These are phyloP conservation scores for Globisporangium sylvaticum DNA, from an alignment of 352 stramenopile genomes.

Conservation along the genomic window DNA sequence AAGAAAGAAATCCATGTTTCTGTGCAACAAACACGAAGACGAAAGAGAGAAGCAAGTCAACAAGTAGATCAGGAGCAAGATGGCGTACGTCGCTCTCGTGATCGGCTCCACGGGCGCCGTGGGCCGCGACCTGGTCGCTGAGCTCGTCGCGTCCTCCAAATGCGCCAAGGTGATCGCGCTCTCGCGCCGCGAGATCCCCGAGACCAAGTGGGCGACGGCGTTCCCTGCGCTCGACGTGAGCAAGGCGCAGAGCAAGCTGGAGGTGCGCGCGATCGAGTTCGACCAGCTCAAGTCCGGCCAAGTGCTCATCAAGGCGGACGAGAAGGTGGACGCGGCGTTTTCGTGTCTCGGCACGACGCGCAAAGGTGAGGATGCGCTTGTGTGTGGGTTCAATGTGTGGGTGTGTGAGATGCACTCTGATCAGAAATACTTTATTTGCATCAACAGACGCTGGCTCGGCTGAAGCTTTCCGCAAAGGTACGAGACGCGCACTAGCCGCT, in stretches of 20 bases:
- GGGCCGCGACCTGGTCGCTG: slow-evolving; percentile 61
- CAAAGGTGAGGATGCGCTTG: slow-evolving; percentile 27
- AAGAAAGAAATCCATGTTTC: too few species aligned
- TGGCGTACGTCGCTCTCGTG: slow-evolving; percentile 63
- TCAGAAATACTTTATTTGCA: too few species aligned
- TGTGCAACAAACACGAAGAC: background rate
- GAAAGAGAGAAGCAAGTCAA: slow-evolving; percentile 1
- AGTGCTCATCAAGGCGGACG: slow-evolving; percentile 13
- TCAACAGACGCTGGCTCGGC: slow-evolving; percentile 44
- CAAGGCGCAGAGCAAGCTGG: slow-evolving; percentile 41
- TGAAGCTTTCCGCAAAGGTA: slow-evolving; percentile 69
- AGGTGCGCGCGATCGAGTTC: slow-evolving; percentile 56
- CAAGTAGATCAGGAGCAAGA: slow-evolving; percentile 3
- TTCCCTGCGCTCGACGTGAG: slow-evolving; percentile 45
- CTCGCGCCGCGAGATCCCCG: slow-evolving; percentile 48
- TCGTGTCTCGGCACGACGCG: slow-evolving; percentile 71
- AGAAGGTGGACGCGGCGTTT: slow-evolving; percentile 64
- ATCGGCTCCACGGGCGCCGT: slow-evolving; percentile 72
- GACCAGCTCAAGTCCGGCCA: slow-evolving; percentile 37
- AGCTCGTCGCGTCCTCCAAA: slow-evolving; percentile 50
- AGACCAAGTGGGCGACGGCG: slow-evolving; percentile 27
- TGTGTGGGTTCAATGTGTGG: background rate
- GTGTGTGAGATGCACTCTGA: background rate
- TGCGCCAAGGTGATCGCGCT: slow-evolving; percentile 63
- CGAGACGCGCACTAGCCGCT: background rate